Conservation (phyloP, 257 asterid species). For the Cinchona pubescens region DNA sequence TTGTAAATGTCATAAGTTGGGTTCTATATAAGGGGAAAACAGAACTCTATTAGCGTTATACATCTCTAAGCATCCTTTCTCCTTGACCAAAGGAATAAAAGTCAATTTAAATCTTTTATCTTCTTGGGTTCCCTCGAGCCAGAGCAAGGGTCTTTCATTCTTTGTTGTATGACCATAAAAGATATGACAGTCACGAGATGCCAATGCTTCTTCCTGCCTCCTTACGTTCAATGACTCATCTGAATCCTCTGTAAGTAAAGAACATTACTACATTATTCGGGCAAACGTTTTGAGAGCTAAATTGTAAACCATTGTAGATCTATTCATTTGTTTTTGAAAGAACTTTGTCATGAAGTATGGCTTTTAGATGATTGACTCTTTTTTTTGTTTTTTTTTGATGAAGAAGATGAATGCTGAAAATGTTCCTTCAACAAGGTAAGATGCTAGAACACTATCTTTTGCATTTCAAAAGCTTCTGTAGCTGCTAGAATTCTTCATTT, state of each 20-base stretch:
- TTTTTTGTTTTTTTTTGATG: background rate
- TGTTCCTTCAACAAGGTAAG: background rate
- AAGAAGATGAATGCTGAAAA: background rate
- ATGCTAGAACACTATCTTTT: background rate
- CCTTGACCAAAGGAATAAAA: background rate
- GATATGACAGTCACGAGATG: background rate
- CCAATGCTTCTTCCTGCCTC: background rate
- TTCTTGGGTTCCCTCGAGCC: background rate
- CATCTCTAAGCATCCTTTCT: background rate
- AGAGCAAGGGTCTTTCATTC: background rate
- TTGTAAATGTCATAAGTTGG: background rate
- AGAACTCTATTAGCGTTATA: background rate
- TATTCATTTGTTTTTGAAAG: background rate
- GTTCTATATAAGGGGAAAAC: background rate
- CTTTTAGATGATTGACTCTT: background rate
- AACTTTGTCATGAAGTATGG: background rate
- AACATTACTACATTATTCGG: background rate
- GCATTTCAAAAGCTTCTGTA: background rate
- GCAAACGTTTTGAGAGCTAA: background rate
- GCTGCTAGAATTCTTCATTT: background rate
- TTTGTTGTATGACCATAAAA: background rate
- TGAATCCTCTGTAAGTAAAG: background rate
- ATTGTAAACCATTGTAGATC: background rate
- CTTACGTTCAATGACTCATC: background rate
- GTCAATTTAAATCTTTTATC: background rate